Evolutionary conservation across 129 eudicot species (phyloP), one percentile per base, ranked within the genome.

Genomic region (Tagetes erecta): DNA sequence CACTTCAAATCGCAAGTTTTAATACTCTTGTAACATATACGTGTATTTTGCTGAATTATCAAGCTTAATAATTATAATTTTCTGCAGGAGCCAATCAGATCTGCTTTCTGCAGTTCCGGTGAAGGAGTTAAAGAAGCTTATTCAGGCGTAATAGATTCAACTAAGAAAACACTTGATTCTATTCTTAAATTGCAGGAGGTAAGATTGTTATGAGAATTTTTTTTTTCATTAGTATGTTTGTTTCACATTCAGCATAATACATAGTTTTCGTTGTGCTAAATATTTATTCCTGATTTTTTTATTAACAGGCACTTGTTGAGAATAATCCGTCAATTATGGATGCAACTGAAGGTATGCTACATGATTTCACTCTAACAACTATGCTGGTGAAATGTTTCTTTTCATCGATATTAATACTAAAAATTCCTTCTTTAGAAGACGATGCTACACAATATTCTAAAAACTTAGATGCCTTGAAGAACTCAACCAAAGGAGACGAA

Each of bases 161-260:
- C 97, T 7, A 85, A 85, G 78, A 83, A 88, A 78, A 88, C 97
- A 67, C 74, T 94, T 71, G 91, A 90, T 74, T 88, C 96, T 72
- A 84, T 94, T 68, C 80, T 85, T 39, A 87, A 91, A 69, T 80
- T 94, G 71, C 94, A 94, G 78, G 81, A 91, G 99, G 99, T 91
- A 40, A 73, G 51, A 14, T 47, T 9, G 35, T 60, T 33, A 2
- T 46, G 8, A 41, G 50, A 79, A 53, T 1, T 53, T 45, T 2
- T 49, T 64, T 51, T 58, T 64, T 35, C 27, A 36, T 60, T 1
- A 36, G 10, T 27, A 39, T 14, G 46, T 49, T 38, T 8, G 55
- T 53, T 53, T 68, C 9, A 14, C 6, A 35, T 11, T 13, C 44
- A 60, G 63, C 35, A 3, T 58, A 11, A 27, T 35, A 44, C n/a